Conservation (phyloP, 2,329 filamentous ascomycete species). For the Verticillium klebahnii region DNA sequence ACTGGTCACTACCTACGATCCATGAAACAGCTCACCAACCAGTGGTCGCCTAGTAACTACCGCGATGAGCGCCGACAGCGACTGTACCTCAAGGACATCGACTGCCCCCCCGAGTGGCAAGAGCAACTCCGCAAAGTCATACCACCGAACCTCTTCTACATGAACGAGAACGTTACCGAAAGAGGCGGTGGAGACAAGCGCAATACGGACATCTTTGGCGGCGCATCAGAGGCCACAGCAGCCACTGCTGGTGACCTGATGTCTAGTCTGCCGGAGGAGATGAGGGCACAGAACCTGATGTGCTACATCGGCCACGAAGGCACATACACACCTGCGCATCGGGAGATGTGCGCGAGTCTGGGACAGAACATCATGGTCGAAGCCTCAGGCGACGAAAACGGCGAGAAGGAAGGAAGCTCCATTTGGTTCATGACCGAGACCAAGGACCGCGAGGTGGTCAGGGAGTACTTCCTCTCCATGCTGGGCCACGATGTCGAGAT, state of each 20-base stretch:
- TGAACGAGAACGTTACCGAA: slow-evolving; percentile 70
- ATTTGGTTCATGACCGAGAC: slow-evolving; percentile 99
- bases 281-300: slow-evolving; percentile 96
- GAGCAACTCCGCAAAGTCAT: slow-evolving; percentile 73
- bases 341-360: slow-evolving; percentile 95
- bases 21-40: slow-evolving; percentile 77
- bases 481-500: slow-evolving; percentile 96
- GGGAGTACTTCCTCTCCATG: slow-evolving; percentile 90
- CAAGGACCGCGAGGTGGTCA: slow-evolving; percentile 83
- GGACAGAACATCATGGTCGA: slow-evolving; percentile 99
- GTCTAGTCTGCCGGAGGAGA: slow-evolving; percentile 80
- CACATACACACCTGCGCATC: slow-evolving; percentile 90
- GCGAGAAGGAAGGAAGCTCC: slow-evolving; percentile 80
- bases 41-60: slow-evolving; percentile 73
- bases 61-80: slow-evolving; percentile 76
- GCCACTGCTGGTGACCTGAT: slow-evolving; percentile 86
- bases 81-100: slow-evolving; percentile 94
- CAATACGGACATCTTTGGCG: slow-evolving; percentile 31
- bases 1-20: slow-evolving; percentile 87
- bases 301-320: slow-evolving; percentile 98
- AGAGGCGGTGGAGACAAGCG: slow-evolving; percentile 23
- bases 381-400: slow-evolving; percentile 67
- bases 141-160: slow-evolving; percentile 79
- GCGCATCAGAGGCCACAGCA: slow-evolving; percentile 48
- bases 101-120: slow-evolving; percentile 85